phyloP scores from a whole-genome alignment of 768 basidiomycete genomes.

The Mycena latifolia region DNA sequence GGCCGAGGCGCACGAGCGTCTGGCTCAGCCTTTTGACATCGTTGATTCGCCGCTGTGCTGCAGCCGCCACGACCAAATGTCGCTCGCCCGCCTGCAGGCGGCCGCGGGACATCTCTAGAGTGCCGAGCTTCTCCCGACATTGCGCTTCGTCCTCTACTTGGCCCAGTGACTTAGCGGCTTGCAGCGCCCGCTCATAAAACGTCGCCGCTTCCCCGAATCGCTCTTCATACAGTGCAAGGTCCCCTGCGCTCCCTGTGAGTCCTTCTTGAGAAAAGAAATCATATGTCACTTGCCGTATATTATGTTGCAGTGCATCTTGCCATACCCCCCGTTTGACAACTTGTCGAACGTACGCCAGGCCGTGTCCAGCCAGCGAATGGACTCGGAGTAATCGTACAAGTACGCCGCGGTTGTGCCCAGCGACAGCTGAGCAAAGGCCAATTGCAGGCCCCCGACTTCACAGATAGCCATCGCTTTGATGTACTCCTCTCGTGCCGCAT shows the following conservation, averaged over 20 bases:
- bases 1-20: conserved; percentile 34
- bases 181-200: conserved; percentile 27
- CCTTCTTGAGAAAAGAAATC: background rate
- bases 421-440: conserved; percentile 28
- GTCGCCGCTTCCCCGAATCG: conserved; percentile 22
- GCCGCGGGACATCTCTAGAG: conserved; percentile 19
- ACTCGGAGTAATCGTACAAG: conserved; percentile 29
- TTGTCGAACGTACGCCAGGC: conserved; percentile 23
- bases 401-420: conserved; percentile 28
- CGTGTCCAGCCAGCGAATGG: conserved; percentile 21
- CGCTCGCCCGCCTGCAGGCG: conserved; percentile 27
- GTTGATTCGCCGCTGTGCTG: conserved; percentile 26
- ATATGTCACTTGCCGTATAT: conserved; percentile 24
- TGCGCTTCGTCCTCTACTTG: conserved; percentile 29
- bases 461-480: conserved; percentile 11
- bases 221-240: conserved; percentile 27
- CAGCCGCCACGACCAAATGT: conserved; percentile 31
- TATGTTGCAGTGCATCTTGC: conserved; percentile 31
- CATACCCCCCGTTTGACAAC: conserved; percentile 5
- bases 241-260: conserved; percentile 21
- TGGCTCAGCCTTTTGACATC: conserved; percentile 33
- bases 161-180: conserved; percentile 21
- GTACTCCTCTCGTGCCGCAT: conserved; percentile 27
- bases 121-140: conserved; percentile 31
- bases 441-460: conserved; percentile 23